These are phyloP conservation scores for Galeopsis tetrahit DNA, from an alignment of 257 asterid species.

Conservation along the genomic window DNA sequence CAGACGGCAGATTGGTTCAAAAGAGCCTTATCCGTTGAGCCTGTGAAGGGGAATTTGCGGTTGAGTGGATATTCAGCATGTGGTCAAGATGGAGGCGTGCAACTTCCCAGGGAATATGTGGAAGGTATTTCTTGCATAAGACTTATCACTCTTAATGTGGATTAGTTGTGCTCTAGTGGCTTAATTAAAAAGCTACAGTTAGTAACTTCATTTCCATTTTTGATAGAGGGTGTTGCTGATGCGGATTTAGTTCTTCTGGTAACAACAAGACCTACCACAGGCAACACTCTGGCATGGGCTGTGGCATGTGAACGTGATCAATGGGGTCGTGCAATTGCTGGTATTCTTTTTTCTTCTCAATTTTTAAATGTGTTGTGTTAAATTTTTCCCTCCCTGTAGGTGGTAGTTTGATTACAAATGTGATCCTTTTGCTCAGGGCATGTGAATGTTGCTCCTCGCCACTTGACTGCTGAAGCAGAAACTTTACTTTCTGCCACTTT, in stretches of 20 bases:
- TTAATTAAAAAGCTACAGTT: neutral
- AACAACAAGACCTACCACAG: constrained; percentile 95
- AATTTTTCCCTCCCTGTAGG: constrained; percentile 10
- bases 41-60: constrained; percentile 90
- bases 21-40: constrained; percentile 93
- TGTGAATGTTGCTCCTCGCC: constrained; percentile 99
- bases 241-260: constrained; percentile 97
- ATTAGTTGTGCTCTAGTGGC: constrained; percentile 7
- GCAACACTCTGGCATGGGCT: constrained; percentile 97
- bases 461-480: constrained; percentile 97
- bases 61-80: constrained; percentile 99
- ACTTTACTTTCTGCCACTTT: constrained; percentile 90
- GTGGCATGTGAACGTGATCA: constrained; percentile 99
- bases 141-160: constrained; percentile 15
- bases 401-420: constrained; percentile 3
- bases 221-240: constrained; percentile 83
- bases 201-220: constrained; percentile 21
- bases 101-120: constrained; percentile 90
- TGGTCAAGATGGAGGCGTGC: constrained; percentile 99
- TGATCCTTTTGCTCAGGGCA: constrained; percentile 59
- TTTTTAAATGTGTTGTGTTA: constrained; percentile 23
- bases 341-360: constrained; percentile 38
- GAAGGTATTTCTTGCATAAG: constrained; percentile 69
- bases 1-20: constrained; percentile 97
- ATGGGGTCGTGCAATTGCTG: constrained; percentile 99